These are phyloP conservation scores for Cladosporium phlei DNA, from an alignment of 2,329 filamentous ascomycete genomes.

Conservation along the genomic window DNA sequence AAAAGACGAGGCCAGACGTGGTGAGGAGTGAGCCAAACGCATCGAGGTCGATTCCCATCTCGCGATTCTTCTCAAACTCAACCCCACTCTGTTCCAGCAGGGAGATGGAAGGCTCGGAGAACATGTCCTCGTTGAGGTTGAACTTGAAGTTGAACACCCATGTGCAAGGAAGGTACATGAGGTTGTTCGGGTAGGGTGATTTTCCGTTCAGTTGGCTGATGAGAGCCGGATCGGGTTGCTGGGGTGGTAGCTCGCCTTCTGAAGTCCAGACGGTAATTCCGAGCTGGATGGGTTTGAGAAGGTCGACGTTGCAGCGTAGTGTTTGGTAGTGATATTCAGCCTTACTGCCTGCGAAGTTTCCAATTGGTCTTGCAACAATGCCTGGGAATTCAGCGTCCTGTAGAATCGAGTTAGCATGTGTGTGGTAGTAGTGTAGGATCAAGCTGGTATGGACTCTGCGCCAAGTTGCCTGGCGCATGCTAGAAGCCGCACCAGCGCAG, in stretches of 20 bases:
- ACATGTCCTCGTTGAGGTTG: slow-evolving; percentile 93
- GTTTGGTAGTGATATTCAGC: slow-evolving; percentile 99
- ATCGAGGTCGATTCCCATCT: slow-evolving; percentile 83
- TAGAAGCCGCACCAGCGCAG: neutral
- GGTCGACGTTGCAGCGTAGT: slow-evolving; percentile 90
- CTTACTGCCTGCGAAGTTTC: slow-evolving; percentile 79
- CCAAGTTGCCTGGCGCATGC: no score
- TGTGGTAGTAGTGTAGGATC: neutral
- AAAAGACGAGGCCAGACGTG: slow-evolving; percentile 83
- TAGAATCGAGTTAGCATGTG: neutral
- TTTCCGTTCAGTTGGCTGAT: slow-evolving; percentile 36
- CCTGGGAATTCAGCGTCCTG: slow-evolving; percentile 99
- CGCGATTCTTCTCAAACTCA: slow-evolving; percentile 77
- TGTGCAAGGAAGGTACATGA: slow-evolving; percentile 69
- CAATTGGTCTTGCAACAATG: slow-evolving; percentile 91
- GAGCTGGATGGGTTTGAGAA: slow-evolving; percentile 95
- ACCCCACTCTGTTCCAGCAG: slow-evolving; percentile 89
- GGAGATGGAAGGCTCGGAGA: slow-evolving; percentile 89
- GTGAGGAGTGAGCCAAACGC: slow-evolving; percentile 88
- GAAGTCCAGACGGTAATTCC: slow-evolving; percentile 90
- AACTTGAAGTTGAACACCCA: slow-evolving; percentile 99
- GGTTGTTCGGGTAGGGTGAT: slow-evolving; percentile 39
- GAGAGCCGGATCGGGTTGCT: slow-evolving; percentile 52
- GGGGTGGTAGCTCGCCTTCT: slow-evolving; percentile 79
- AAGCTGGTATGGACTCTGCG: no score